Base-by-base conservation (phyloP, 805 yeast species). In the Ogataea nonfermentans region DNA sequence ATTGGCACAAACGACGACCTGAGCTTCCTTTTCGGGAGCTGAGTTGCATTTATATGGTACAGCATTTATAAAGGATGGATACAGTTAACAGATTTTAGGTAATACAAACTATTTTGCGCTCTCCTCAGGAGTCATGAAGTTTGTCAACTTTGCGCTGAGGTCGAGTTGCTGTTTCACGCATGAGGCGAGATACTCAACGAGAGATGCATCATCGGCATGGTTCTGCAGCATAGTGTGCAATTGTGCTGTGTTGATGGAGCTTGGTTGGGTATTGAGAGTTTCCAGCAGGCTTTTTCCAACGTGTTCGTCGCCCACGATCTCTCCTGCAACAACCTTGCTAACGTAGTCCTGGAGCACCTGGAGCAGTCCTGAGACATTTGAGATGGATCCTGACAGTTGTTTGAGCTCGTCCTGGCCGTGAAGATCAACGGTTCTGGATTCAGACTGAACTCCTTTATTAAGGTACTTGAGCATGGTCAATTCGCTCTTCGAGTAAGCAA, bases 161-260 rank as follows among this genome's bases (percentile, higher is more conserved):
- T 84, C 90, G 48, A 86, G 73, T 67, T 88, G 96, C 48, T 88
- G 84, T 67, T 84, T 85, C 53, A 88, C 79, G 40, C 93, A 84
- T 51, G 82, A 79, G 41, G 95, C 82, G 63, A 88, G 73, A 59
- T 82, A 84, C 59, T 85, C 91, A 47, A 88, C 75, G 79, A 87
- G 77, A 46, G 84, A 71, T 29, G 87, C 79, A 55, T 88, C 95
- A 62, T 85, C 88, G 58, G 81, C 70, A 60, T 85, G 89, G 25
- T 76, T 71, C 57, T 77, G 78, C 71, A 86, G 79, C 46, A 79
- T 72, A 48, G 70, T 63, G 56, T 76, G 78, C 53, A 84, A 69
- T 35, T 71, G 71, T 31, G 74, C 77, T 47, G 70, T 53, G 47
- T 76, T 70, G 46, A 70, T 59, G 41, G 78, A 70, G 42, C 71